phyloP scores from a whole-genome alignment of 2,329 filamentous ascomycete genomes.

The Penicillium sp. region DNA sequence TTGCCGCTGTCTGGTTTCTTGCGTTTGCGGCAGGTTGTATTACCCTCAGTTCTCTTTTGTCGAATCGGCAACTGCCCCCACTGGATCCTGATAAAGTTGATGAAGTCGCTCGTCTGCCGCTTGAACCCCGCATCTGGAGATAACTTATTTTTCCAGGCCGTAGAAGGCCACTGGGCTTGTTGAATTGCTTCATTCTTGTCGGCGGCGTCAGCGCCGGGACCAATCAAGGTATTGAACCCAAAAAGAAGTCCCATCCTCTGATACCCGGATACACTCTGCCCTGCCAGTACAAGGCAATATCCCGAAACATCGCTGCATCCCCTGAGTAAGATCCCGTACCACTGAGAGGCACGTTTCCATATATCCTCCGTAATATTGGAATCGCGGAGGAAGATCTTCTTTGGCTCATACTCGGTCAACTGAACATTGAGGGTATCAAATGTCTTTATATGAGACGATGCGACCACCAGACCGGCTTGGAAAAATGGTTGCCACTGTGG shows the following conservation, averaged over 20 bases:
- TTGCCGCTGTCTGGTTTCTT: not conserved
- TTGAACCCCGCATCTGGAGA: not conserved
- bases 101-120: not conserved
- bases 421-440: not conserved
- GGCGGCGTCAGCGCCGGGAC: not conserved
- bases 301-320: not conserved
- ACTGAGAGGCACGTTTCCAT: not conserved
- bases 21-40: not conserved
- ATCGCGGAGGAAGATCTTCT: too few species aligned
- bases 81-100: not conserved
- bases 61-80: not conserved
- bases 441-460: not conserved
- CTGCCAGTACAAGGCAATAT: not conserved
- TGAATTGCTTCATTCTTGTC: not conserved
- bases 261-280: not conserved
- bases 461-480: not conserved
- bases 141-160: not conserved
- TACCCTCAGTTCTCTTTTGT: not conserved
- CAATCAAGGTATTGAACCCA: not conserved
- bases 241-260: not conserved
- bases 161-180: not conserved
- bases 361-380: not conserved
- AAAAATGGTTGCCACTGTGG: not conserved
- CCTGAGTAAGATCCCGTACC: not conserved
- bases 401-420: not conserved